Base-by-base conservation (phyloP, 345 rosid genomes). In the Syzygium oleosum region DNA sequence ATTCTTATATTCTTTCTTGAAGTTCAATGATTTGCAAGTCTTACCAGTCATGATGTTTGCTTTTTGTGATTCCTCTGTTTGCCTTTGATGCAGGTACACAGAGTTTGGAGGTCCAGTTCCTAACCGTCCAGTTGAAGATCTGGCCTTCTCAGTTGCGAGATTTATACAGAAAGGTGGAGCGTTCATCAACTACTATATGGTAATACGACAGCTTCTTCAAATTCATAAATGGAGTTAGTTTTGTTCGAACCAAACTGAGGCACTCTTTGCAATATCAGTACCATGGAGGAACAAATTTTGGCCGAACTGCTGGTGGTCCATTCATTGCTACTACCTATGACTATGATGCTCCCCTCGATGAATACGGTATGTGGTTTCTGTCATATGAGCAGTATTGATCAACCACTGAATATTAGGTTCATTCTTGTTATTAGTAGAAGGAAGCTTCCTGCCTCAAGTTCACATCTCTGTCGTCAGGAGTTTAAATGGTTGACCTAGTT, bases 281-380 rank as follows among this genome's bases (percentile, higher is more conserved):
- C 90, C 99, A 98, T 15, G 99, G 99, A 14, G 99, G 99, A 91
- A 98, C 99, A 84, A 98, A 98, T 91, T 98, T 98, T 88, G 99
- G 99, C 65, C 93, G 99, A 25, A 98, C 99, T 88, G 99, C 99
- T 85, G 99, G 99, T 88, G 99, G 99, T 91, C 99, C 99, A n/a
- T 98, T 98, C 92, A 98, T 98, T 88, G 96, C 99, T 79, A 97
- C 99, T 34, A 98, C 96, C 91, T 97, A 97, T 90, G 99, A 98
- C 88, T 98, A 98, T 80, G 99, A 97, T 86, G 99, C 98, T 85
- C 99, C 98, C 85, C 93, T 98, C 4, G 99, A 98, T 79, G 99
- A 98, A 93, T 98, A 96, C 12, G 99, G 99, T 96, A 93, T n/a
- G 95, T 86, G 54, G n/a, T 65, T 31, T 63, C 83, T 5, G 85